Evolutionary conservation across 2,329 filamentous ascomycete genomes (phyloP).

Genomic region (Talaromyces albobiverticillius): DNA sequence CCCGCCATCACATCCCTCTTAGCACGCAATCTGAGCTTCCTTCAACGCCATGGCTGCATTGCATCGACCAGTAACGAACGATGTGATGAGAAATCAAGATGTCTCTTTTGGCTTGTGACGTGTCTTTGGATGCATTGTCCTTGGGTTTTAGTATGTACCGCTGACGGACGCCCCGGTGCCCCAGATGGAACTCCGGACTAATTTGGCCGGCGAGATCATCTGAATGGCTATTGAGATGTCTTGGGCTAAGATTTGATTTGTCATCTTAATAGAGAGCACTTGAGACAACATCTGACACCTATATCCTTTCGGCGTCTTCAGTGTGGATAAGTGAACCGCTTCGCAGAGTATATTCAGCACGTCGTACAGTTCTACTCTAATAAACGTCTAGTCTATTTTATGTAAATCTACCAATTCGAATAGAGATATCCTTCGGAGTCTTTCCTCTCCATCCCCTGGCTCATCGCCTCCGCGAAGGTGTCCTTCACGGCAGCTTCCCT

Average conservation of each 20-base stretch:
- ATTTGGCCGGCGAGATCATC: no score
- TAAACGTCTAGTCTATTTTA: background rate
- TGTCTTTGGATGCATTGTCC: background rate
- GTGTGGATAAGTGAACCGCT: no score
- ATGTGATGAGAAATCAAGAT: constrained; percentile 29
- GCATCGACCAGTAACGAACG: constrained; percentile 6
- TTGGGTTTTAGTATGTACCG: background rate
- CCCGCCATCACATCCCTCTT: no score
- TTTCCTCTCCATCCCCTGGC: constrained; percentile 14
- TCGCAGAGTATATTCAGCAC: background rate
- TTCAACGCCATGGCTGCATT: constrained; percentile 16
- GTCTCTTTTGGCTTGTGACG: background rate
- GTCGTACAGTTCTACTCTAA: background rate
- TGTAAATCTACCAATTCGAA: constrained; percentile 12
- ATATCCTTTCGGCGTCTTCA: no score
- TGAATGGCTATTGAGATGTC: no score
- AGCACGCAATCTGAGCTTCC: constrained; percentile 30
- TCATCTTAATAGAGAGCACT: background rate
- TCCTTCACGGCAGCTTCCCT: constrained; percentile 10
- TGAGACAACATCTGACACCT: no score
- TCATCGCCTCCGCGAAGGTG: constrained; percentile 12
- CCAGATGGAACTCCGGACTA: no score
- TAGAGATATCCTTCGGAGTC: constrained; percentile 9
- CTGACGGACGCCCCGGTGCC: no score
- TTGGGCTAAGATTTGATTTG: background rate